Conservation (phyloP, 108 stramenopile species). For the Pseudonitzschia multiseries region DNA sequence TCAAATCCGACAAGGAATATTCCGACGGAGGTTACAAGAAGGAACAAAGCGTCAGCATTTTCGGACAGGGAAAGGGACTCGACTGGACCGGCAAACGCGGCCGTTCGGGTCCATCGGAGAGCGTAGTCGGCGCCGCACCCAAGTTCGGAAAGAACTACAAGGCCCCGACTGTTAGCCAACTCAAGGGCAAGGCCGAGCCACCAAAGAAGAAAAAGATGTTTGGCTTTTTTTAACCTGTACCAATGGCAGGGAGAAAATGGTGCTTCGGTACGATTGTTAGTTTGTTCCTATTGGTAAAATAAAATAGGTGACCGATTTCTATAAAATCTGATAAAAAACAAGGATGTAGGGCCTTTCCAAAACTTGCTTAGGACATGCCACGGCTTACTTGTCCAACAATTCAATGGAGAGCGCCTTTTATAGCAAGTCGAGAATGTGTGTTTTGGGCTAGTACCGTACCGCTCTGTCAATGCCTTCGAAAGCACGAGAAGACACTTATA, state of each 20-base stretch:
- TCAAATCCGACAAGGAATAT: constrained; percentile 66
- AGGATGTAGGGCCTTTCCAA: no score
- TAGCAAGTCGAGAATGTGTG: no score
- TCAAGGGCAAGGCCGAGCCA: constrained; percentile 21
- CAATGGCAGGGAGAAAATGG: neutral
- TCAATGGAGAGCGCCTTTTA: no score
- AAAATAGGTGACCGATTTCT: no score
- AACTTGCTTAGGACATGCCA: no score
- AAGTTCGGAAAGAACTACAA: constrained; percentile 82
- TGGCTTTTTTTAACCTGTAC: constrained; percentile 52
- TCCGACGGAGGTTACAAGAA: constrained; percentile 80
- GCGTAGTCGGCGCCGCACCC: constrained; percentile 36
- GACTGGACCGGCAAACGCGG: constrained; percentile 72
- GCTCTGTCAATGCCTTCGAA: no score
- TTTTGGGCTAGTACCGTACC: no score
- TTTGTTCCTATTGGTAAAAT: no score
- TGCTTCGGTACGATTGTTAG: no score
- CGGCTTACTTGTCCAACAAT: no score
- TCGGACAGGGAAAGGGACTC: constrained; percentile 72
- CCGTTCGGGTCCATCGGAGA: constrained; percentile 42
- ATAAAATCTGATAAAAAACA: no score
- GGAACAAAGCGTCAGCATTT: constrained; percentile 70
- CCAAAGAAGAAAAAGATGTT: constrained; percentile 62
- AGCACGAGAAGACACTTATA: no score
- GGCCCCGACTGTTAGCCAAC: constrained; percentile 58